Conservation (phyloP, 768 basidiomycete genomes). For the Steccherinum ochraceum region DNA sequence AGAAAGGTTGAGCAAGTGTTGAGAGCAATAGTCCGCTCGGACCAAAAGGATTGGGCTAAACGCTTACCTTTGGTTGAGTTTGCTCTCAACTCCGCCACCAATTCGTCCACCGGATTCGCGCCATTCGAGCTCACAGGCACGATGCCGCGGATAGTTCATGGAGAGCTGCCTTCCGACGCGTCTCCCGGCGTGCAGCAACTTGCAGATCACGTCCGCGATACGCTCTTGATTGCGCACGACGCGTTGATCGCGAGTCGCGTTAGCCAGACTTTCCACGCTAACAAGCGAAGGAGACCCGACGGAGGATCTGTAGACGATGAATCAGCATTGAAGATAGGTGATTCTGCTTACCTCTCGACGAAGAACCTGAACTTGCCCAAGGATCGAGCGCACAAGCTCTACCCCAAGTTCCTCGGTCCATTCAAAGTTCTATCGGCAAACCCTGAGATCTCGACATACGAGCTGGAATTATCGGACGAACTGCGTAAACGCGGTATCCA, state of each 20-base stretch:
- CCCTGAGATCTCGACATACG: conserved; percentile 22
- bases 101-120: conserved; percentile 27
- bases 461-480: conserved; percentile 24
- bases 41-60: conserved; percentile 28
- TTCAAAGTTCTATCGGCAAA: conserved; percentile 20
- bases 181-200: conserved; percentile 20
- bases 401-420: conserved; percentile 34
- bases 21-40: conserved; percentile 16
- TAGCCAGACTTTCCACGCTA: conserved; percentile 24
- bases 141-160: conserved; percentile 9
- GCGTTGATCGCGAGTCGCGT: conserved; percentile 28
- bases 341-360: conserved; percentile 30
- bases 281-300: conserved; percentile 15
- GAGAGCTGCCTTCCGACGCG: neutral
- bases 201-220: conserved; percentile 15
- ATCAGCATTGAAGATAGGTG: conserved; percentile 13
- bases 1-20: conserved; percentile 26
- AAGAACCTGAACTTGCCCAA: conserved; percentile 30
- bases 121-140: conserved; percentile 24
- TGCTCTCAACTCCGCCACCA: conserved; percentile 27
- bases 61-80: conserved; percentile 30
- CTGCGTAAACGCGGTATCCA: conserved; percentile 23
- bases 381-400: conserved; percentile 27
- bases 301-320: neutral
- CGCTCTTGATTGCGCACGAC: conserved; percentile 29